Evolutionary conservation across 805 yeast genomes (phyloP).

Genomic region (Candida ovalis): DNA sequence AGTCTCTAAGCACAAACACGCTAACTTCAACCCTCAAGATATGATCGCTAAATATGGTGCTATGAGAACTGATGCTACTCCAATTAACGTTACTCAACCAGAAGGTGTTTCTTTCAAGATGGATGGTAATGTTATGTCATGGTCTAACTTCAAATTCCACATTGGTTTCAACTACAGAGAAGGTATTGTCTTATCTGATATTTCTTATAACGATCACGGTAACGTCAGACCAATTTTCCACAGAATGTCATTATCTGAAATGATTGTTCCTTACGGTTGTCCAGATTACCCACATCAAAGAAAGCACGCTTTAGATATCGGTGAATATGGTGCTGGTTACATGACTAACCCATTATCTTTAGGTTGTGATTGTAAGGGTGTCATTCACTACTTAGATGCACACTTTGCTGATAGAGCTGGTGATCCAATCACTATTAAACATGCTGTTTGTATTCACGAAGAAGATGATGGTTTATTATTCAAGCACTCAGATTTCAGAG

Average conservation of each 20-base stretch:
- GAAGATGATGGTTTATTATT: constrained; percentile 78
- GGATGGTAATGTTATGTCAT: constrained; percentile 64
- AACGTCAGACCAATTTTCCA: constrained; percentile 71
- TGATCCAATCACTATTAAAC: constrained; percentile 64
- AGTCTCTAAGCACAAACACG: constrained; percentile 61
- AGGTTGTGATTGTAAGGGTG: constrained; percentile 87
- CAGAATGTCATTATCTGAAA: constrained; percentile 72
- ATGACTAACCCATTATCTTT: constrained; percentile 75
- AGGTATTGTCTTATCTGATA: constrained; percentile 75
- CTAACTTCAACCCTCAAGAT: constrained; percentile 67
- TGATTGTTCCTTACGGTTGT: constrained; percentile 82
- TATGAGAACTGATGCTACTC: constrained; percentile 59
- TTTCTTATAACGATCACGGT: constrained; percentile 73
- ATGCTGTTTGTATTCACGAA: constrained; percentile 82
- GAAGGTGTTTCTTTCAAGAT: constrained; percentile 76
- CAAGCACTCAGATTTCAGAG: constrained; percentile 85
- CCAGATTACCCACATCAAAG: constrained; percentile 81
- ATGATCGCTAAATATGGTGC: constrained; percentile 59
- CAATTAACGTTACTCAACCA: constrained; percentile 72
- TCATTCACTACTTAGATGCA: constrained; percentile 79
- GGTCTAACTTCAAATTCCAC: constrained; percentile 78
- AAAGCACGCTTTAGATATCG: constrained; percentile 82
- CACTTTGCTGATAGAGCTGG: constrained; percentile 66
- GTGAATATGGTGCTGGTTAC: constrained; percentile 86
- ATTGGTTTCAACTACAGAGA: constrained; percentile 84